Base-by-base conservation (phyloP, 2,329 filamentous ascomycete genomes). In the Fusarium albidum region DNA sequence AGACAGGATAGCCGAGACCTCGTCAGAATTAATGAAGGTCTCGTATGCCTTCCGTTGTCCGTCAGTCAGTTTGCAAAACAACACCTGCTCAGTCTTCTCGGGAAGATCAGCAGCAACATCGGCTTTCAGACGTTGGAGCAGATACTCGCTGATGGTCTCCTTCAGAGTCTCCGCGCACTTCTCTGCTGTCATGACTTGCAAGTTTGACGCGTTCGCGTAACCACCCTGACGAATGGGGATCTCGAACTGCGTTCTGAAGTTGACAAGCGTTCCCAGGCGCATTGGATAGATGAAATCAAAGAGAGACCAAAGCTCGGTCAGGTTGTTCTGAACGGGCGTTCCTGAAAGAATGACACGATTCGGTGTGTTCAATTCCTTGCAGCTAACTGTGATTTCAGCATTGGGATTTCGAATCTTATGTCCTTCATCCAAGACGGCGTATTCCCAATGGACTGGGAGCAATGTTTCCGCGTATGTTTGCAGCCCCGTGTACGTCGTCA, bases 211-310 rank as follows among this genome's bases (percentile, higher is more conserved):
- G 72, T 96, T 97, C 8, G 93, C 92, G 72, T 98, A 98, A 5
- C 95, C 95, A 38, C 96, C 96, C 45, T 93, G 85, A 53, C 88
- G 89, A 70, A 99, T 99, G 0, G 95, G 95, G 31, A 96, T 89
- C 69, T 98, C 95, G 61, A 99, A 98, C 55, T 96, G 88, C 54
- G 88, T 88, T 38, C 92, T 86, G 70, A 99, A 99, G 59, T 90
- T 92, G 52, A 97, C 90, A 11, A 98, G 79, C 0, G 91, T 97
- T 0, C 95, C 96, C 6, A 99, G 77, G 12, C 93, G 89, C 91
- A 98, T 97, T 0, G 96, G 95, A 57, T 92, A 98, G 51, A 98
- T 89, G 69, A 99, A 99, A 70, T 99, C 96, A 69, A 99, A 98
- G 0, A 99, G 77, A 0, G 94, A 98, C 94, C 95, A 99, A 1